These are phyloP conservation scores for Cladosporium sphaerospermum DNA, from an alignment of 2,329 filamentous ascomycete genomes.

Conservation along the genomic window DNA sequence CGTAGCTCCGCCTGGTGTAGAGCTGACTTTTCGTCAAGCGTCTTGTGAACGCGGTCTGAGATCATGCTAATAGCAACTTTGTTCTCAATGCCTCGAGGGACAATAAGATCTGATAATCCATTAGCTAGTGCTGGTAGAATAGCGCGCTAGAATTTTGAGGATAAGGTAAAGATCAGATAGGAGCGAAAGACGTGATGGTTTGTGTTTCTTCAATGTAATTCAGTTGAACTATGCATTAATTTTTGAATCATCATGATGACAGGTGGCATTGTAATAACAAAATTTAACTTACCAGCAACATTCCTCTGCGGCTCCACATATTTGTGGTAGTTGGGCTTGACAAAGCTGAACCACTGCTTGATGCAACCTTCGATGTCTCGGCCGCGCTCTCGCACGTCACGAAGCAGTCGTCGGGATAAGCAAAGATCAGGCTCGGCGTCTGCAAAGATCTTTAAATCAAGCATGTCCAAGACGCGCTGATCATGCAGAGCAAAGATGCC, in stretches of 20 bases:
- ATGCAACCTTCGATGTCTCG: conserved; percentile 92
- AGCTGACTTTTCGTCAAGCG: conserved; percentile 76
- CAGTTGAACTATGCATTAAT: conserved; percentile 37
- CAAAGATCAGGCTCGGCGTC: conserved; percentile 95
- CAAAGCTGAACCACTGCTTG: conserved; percentile 95
- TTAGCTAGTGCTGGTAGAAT: conserved; percentile 14
- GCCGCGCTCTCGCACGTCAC: conserved; percentile 83
- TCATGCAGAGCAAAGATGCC: conserved; percentile 95
- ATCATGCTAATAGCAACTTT: conserved; percentile 91
- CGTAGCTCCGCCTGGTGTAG: conserved; percentile 74
- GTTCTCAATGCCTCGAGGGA: conserved; percentile 92
- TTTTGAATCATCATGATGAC: conserved; percentile 31
- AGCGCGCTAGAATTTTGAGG: not conserved
- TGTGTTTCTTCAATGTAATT: conserved; percentile 32
- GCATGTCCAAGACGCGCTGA: conserved; percentile 70
- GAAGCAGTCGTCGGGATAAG: conserved; percentile 77
- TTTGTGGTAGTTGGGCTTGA: conserved; percentile 94
- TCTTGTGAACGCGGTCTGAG: conserved; percentile 84
- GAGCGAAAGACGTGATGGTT: conserved; percentile 31
- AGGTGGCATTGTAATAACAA: conserved; percentile 1
- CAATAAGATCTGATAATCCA: conserved; percentile 66
- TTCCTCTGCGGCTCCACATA: conserved; percentile 89
- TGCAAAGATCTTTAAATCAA: conserved; percentile 97
- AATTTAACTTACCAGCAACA: conserved; percentile 58
- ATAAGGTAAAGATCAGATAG: conserved; percentile 25